Base-by-base conservation (phyloP, 345 rosid genomes). In the Clausena lansium region DNA sequence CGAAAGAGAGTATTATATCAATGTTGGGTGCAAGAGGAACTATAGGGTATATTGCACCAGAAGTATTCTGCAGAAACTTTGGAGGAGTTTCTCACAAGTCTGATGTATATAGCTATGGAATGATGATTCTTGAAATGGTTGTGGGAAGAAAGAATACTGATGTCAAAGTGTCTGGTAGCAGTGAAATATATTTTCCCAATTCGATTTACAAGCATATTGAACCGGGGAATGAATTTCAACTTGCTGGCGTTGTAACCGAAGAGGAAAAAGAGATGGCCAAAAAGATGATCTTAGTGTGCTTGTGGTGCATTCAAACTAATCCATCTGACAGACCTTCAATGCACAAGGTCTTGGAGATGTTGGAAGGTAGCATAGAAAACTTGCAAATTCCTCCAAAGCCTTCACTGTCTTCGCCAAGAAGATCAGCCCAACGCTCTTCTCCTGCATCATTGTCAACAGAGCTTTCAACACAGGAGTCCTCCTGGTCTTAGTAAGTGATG, bases 301-400 rank as follows among this genome's bases (percentile, higher is more conserved):
- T 86, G 30, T 86, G 89, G 89, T 83, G 91, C 75, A 81, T 85
- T 55, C 89, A 86, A 33, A 79, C 85, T 19, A 74, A 64, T 78
- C 89, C 91, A 24, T 73, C 54, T 4, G 86, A 86, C 30, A 86
- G 89, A 75, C 89, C 89, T 30, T 69, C 89, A 15, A 88, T 85
- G 83, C 79, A 7, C 47, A 80, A 70, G 65, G 85, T 70, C 0
- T 24, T 86, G 25, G 85, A 86, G 38, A 86, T 82, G 87, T 14
- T 86, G 47, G 84, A 41, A n/a, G 67, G 73, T 28, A 58, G 57
- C 77, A 19, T 55, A 2, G 62, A 71, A 6, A 24, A 35, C n/a
- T 9, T 80, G 41, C 28, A 36, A 27, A 45, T 71, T 71, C 83
- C 83, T 1, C 80, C 79, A 4, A 76, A 35, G 2, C 77, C 80